Conservation (phyloP, 257 asterid genomes). For the Solanum etuberosum region DNA sequence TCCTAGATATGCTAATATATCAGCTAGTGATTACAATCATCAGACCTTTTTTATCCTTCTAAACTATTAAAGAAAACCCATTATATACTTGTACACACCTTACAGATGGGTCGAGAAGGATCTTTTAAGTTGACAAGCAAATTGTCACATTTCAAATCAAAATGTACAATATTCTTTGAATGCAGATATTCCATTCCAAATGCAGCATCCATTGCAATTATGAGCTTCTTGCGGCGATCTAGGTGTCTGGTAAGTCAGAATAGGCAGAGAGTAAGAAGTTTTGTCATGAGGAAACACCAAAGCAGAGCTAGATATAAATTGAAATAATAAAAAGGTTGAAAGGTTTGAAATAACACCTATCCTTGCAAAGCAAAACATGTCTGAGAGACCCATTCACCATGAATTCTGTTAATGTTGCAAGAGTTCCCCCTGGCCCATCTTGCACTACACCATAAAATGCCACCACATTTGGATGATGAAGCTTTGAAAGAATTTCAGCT, state of each 20-base stretch:
- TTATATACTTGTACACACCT: constrained; percentile 16
- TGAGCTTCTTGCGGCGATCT: constrained; percentile 86
- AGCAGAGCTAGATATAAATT: not conserved
- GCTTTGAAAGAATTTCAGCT: constrained; percentile 86
- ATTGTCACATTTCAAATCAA: constrained; percentile 89
- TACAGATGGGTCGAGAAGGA: constrained; percentile 89
- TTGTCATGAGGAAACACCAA: not conserved
- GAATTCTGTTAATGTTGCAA: constrained; percentile 87
- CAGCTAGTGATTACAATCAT: not conserved
- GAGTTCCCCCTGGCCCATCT: constrained; percentile 95
- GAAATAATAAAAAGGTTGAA: not conserved
- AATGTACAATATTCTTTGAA: constrained; percentile 89
- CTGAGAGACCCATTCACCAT: constrained; percentile 94
- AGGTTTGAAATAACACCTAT: constrained; percentile 7
- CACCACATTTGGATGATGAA: constrained; percentile 94
- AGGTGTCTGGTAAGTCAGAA: constrained; percentile 39
- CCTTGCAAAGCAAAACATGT: constrained; percentile 67
- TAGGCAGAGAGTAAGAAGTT: not conserved
- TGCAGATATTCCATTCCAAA: constrained; percentile 97
- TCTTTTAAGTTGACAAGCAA: constrained; percentile 95
- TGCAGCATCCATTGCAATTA: constrained; percentile 96
- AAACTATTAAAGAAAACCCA: not conserved
- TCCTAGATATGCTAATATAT: not conserved
- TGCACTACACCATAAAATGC: constrained; percentile 95
- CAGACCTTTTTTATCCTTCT: not conserved